Evolutionary conservation across 1,284 basidiomycete genomes (phyloP), one percentile per base, ranked within the genome.

Genomic region (Sparassis latifolia): DNA sequence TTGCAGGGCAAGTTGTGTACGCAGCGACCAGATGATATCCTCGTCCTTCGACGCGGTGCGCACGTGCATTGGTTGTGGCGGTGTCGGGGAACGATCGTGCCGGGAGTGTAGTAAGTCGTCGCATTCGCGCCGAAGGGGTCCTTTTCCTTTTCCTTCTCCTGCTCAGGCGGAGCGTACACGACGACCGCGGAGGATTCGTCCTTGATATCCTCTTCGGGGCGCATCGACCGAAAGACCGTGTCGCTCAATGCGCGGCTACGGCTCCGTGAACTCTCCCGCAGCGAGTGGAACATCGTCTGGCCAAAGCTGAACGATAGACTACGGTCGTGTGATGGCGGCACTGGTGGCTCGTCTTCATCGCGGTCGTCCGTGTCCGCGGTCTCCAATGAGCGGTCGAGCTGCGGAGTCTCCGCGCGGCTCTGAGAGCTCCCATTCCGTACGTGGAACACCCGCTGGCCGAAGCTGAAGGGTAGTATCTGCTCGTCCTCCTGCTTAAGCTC

Each of bases 51-150:
- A 87, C 0, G 81, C 76, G 51, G 74, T 80, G 27, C 84, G 76
- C 2, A 68, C 66, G 55, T 86, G 85, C 3, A 59, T 59, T 4
- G 51, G 50, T 39, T 70, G 71, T 0, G 83, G 84, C 12, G 84
- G 84, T 0, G 84, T 85, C 0, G 75, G 73, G 86, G 84, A 33
- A 85, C 80, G 69, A 82, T 77, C 3, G 78, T 78, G 51, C 84
- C 83, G 3, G 85, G 80, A 0, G 82, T 84, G 60, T 86, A 89
- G 60, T 87, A 88, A 0, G 86, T 86, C 29, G 73, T 81, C n/a
- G 86, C 83, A 58, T 86, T 71, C 2, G 78, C 78, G 31, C 78
- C 77, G 68, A 89, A 88, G 0, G 86, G 86, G 60, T 89, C 86
- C 4, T 83, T 81, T 56, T 81, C 78, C 5, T 38, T 33, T 7